Base-by-base conservation (phyloP, 371 early-diverging fungal genomes). In the Mortierella sp. region DNA sequence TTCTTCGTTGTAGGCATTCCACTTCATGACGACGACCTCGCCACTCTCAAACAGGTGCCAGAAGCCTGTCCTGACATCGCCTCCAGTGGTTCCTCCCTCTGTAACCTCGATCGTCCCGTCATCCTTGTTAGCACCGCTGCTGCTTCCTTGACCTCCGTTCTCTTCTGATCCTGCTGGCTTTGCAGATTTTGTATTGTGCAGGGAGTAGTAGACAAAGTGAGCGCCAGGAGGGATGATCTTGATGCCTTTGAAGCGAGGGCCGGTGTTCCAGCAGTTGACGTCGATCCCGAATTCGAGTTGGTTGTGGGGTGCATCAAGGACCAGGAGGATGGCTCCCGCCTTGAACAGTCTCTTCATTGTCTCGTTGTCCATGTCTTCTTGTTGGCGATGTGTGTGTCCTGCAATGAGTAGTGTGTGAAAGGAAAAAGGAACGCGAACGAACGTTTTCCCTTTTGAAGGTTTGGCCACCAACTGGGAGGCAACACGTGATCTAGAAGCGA, bases 211-310 rank as follows among this genome's bases (percentile, higher is more conserved):
- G 34, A 98, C 88, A 87, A 97, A 97, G 86, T 99, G 99, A 26
- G 97, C 83, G 0, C 99, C 98, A 0, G 98, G 97, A 24, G 99
- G 98, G 69, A 99, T 96, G 75, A 97, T 88, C 88, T 97, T 98
- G 72, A 98, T 81, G 26, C 99, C 99, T 82, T 93, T 95, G 86
- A 99, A 98, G 48, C 92, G 89, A 5, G 97, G 96, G 0, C 99
- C 98, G 21, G 94, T 94, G 37, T 93, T 91, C 98, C 98, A 99
- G 31, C 95, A 93, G 83, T 94, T 95, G 86, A 93, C 92, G 83
- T 98, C 99, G 77, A 98, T 95, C 19, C 98, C 98, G 82, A 99
- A 96, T 77, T 97, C 96, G 21, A 96, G 86, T 34, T 89, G 78
- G 48, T 84, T 88, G 44, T 77, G 82, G 1, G 99, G 98, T 14